Evolutionary conservation across 805 yeast genomes (phyloP).

Genomic region (Monosporozyma solicola): DNA sequence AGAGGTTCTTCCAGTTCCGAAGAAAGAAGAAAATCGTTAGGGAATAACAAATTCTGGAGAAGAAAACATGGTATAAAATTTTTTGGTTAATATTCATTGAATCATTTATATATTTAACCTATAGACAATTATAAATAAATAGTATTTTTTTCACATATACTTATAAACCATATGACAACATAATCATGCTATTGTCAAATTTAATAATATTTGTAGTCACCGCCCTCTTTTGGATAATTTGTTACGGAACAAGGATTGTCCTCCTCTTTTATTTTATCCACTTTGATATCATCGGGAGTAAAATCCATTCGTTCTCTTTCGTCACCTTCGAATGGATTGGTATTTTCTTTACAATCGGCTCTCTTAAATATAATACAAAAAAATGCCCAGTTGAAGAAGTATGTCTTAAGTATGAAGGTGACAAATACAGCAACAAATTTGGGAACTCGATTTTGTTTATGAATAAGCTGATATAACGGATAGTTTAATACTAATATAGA

Average conservation of each 20-base stretch:
- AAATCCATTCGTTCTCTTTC: neutral
- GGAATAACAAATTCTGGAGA: constrained; percentile 1
- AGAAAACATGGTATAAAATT: constrained; percentile 2
- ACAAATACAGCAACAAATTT: neutral
- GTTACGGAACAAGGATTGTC: neutral
- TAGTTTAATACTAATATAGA: neutral
- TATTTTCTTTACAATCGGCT: neutral
- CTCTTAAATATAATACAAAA: neutral
- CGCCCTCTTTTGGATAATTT: neutral
- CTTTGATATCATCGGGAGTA: neutral
- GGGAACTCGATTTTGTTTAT: neutral
- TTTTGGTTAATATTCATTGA: neutral
- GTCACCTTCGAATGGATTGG: neutral
- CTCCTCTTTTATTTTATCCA: neutral
- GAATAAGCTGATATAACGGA: neutral
- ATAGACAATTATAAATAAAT: neutral
- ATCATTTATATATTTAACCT: neutral
- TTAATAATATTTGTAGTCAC: neutral
- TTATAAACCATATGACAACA: neutral
- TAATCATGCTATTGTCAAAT: neutral
- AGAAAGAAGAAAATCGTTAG: neutral
- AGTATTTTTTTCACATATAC: neutral
- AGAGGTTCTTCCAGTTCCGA: constrained; percentile 1
- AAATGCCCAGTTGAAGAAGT: neutral
- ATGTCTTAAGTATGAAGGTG: neutral